Conservation (phyloP, 768 basidiomycete genomes). For the Termitomyces sp. region DNA sequence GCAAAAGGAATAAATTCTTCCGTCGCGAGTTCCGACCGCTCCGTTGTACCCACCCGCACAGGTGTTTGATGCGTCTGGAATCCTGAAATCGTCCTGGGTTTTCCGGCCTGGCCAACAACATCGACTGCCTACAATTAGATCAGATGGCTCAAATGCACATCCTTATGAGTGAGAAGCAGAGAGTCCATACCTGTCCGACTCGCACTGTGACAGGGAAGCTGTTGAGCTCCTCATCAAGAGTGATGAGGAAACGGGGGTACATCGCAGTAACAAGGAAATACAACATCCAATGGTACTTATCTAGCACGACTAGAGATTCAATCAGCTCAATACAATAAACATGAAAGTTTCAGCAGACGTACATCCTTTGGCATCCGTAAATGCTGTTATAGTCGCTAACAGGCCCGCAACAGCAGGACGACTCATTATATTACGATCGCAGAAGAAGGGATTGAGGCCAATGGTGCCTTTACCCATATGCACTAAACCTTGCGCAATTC, state of each 20-base stretch:
- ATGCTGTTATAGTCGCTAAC: conserved; percentile 81
- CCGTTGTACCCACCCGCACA: conserved; percentile 90
- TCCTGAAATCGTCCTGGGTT: conserved; percentile 91
- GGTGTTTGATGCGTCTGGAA: conserved; percentile 99
- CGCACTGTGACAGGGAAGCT: conserved; percentile 86
- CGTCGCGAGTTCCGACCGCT: conserved; percentile 92
- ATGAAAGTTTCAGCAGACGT: conserved; percentile 29
- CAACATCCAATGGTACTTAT: conserved; percentile 98
- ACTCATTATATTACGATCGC: conserved; percentile 86
- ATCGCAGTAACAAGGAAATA: conserved; percentile 94
- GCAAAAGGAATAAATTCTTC: conserved; percentile 94
- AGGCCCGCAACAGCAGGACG: conserved; percentile 86
- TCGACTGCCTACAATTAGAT: conserved; percentile 70
- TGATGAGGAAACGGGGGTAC: conserved; percentile 98
- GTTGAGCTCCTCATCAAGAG: conserved; percentile 88
- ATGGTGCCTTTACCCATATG: conserved; percentile 99
- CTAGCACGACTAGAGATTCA: conserved; percentile 67
- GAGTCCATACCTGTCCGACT: conserved; percentile 71
- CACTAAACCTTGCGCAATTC: conserved; percentile 93
- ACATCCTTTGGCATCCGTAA: conserved; percentile 94
- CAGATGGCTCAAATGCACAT: not conserved
- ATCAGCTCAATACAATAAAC: not conserved
- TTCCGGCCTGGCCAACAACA: conserved; percentile 96
- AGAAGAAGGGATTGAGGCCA: conserved; percentile 94
- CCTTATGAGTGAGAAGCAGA: not conserved